Conservation (phyloP, 345 rosid species). For the Brassica rapa region DNA sequence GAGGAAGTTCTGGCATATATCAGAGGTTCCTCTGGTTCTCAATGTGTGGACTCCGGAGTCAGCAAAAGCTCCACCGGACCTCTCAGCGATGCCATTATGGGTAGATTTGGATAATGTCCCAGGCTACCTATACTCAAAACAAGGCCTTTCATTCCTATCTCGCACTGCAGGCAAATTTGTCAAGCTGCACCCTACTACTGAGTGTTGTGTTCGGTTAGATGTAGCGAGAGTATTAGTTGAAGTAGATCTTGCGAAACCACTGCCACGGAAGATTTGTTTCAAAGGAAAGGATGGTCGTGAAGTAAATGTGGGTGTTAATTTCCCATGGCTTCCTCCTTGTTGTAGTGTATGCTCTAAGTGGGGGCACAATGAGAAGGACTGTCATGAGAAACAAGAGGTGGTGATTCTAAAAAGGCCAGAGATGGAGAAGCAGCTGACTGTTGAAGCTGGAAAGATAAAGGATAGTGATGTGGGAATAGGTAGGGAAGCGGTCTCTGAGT, state of each 20-base stretch:
- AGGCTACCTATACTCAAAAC: no score
- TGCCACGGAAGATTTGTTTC: not conserved
- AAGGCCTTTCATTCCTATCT: no score
- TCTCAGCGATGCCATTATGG: not conserved
- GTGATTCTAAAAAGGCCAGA: no score
- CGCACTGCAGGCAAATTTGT: not conserved
- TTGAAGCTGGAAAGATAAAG: not conserved
- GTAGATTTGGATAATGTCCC: not conserved
- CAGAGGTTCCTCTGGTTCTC: not conserved
- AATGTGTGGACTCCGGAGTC: not conserved
- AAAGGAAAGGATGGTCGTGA: not conserved
- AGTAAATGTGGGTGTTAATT: not conserved
- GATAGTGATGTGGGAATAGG: no score
- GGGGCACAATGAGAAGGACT: not conserved
- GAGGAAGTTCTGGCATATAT: not conserved
- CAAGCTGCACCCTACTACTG: not conserved
- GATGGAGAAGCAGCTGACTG: not conserved
- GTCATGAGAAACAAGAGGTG: no score
- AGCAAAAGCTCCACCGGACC: not conserved
- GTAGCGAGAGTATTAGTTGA: not conserved
- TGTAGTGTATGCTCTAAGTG: not conserved
- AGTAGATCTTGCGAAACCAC: not conserved
- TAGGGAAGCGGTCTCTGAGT: no score
- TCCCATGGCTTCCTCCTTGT: not conserved
- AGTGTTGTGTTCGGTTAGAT: not conserved